phyloP scores from a whole-genome alignment of 179 eudicot species.

The Actinidia arguta region DNA sequence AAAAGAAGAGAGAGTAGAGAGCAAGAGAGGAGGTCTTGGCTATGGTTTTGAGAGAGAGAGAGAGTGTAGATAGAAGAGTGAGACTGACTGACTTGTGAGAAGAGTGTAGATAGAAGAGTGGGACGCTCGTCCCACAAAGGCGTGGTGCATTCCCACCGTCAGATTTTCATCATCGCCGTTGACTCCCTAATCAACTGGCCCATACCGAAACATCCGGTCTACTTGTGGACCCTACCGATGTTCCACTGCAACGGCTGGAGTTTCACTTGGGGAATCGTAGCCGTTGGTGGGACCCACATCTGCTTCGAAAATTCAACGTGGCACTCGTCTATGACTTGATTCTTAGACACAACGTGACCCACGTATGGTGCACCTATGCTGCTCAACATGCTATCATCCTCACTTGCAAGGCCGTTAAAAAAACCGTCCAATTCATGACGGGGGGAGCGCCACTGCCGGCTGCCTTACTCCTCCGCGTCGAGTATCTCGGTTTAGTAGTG shows the following conservation, averaged over 20 bases:
- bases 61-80: too few relatives aligned
- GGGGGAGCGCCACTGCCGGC: neutral
- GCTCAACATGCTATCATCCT: constrained; percentile 5
- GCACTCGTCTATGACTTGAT: constrained; percentile 26
- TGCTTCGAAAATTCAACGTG: constrained; percentile 59
- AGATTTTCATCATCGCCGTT: neutral
- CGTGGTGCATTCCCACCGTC: constrained; percentile 10
- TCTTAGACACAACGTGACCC: neutral
- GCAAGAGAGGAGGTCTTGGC: too few relatives aligned
- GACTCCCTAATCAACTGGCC: constrained; percentile 39
- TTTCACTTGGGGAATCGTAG: constrained; percentile 71
- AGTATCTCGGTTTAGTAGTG: neutral
- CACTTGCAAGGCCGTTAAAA: neutral
- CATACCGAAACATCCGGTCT: constrained; percentile 50
- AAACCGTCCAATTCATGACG: neutral
- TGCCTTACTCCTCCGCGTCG: neutral
- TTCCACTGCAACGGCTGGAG: constrained; percentile 76
- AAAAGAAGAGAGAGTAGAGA: too few relatives aligned
- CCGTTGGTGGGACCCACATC: constrained; percentile 55
- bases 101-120: neutral
- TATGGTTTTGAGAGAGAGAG: too few relatives aligned
- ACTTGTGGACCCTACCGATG: constrained; percentile 76
- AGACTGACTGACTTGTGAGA: too few relatives aligned
- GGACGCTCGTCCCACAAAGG: constrained; percentile 71
- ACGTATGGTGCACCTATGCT: constrained; percentile 9